Evolutionary conservation across 129 eudicot species (phyloP), one percentile per base, ranked within the genome.

Genomic region (Daucus carota): DNA sequence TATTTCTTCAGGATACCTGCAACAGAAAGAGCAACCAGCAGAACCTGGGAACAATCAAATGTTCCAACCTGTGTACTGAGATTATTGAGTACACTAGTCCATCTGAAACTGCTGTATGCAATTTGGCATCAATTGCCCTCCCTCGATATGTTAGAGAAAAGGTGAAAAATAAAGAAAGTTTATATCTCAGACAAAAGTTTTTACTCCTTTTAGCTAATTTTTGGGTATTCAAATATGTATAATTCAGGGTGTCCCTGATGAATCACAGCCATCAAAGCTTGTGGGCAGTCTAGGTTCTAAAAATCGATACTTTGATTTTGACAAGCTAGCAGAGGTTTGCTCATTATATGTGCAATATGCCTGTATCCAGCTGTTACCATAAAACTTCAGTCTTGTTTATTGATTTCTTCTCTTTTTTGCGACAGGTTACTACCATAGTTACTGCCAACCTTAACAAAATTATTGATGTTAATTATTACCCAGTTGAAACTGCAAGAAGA

Each of bases 11-110:
- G 95, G 95, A 89, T 59, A 54, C 91, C 38, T 89, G 95, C 81
- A 89, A 89, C 34, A 74, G 89, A 62, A 89, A 89, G 79, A 89
- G 91, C 81, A 89, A 89, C 77, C 94, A 86, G 80, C 87, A 86
- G 84, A 89, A 86, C 59, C 73, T 86, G 36, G 94, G 89, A 24
- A 82, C 94, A 33, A 89, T 89, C 14, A 86, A 89, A 36, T 89
- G 84, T 67, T 89, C 90, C 11, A 89, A 84, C 80, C 59, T 89
- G 75, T 84, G 89, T 74, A 84, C 94, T 47, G 94, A 89, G 84
- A 86, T 89, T 45, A 73, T 89, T 73, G 83, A 89, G 81, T 89
- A 80, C 76, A 28, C 90, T 43, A 89, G 94, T 81, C 89, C 90
- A 44, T 73, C 83, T 2, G 94, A 89, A 79, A 89, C 94, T 47